These are phyloP conservation scores for Rhodofomes roseus DNA, from an alignment of 1,284 basidiomycete species.

Conservation along the genomic window DNA sequence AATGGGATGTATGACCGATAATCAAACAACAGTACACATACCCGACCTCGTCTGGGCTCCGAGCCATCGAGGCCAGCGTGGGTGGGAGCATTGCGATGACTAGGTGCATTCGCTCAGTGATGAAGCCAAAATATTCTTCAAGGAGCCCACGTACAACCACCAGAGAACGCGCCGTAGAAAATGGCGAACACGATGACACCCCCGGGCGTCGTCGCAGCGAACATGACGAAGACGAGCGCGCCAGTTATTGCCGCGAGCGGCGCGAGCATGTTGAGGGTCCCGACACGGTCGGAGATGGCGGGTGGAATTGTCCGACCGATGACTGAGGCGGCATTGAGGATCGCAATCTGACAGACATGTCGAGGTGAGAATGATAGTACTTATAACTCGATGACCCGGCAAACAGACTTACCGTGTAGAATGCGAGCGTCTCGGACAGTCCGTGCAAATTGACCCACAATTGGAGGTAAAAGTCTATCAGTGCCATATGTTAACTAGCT, in stretches of 20 bases:
- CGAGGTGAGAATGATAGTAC: no score
- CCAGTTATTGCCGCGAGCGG: not conserved
- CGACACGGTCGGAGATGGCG: not conserved
- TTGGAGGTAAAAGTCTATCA: not conserved
- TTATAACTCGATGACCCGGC: no score
- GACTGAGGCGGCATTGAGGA: not conserved
- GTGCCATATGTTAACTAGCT: not conserved
- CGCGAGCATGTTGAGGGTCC: not conserved
- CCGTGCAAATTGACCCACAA: not conserved
- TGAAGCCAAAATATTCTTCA: not conserved
- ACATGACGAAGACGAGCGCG: not conserved
- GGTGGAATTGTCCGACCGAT: not conserved
- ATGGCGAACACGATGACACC: not conserved
- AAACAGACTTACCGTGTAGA: not conserved
- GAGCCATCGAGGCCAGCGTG: not conserved
- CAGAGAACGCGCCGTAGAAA: not conserved
- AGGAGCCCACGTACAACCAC: not conserved
- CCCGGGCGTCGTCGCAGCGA: not conserved
- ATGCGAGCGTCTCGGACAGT: not conserved
- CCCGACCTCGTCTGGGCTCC: slow-evolving; percentile 5
- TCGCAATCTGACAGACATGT: not conserved
- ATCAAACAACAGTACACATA: not conserved
- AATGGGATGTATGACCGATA: no score
- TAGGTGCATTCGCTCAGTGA: not conserved
- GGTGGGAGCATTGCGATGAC: slow-evolving; percentile 2